These are phyloP conservation scores for Ceratocystis variospora DNA, from an alignment of 2,329 filamentous ascomycete species.

Conservation along the genomic window DNA sequence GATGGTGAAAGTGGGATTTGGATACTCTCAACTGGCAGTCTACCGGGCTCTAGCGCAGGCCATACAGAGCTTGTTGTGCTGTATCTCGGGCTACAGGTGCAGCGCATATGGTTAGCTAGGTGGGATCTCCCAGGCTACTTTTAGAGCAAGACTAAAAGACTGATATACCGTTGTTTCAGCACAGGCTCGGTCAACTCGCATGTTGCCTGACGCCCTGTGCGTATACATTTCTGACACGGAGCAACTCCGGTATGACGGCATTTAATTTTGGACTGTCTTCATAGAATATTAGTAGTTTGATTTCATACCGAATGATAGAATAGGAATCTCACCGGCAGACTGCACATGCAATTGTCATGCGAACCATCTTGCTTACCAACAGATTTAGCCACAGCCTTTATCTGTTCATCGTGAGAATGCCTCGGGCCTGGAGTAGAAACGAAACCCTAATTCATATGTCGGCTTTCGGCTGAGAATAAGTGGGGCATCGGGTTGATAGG, in stretches of 20 bases:
- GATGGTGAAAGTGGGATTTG: background rate
- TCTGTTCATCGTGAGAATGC: background rate
- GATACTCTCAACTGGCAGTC: background rate
- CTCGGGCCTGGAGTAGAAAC: background rate
- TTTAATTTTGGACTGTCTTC: slow-evolving; percentile 17
- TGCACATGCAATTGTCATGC: slow-evolving; percentile 15
- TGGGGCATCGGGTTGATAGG: background rate
- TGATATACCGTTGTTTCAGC: slow-evolving; percentile 8
- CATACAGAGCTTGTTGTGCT: background rate
- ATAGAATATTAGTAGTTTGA: background rate
- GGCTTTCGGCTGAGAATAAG: background rate
- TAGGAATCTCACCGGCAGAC: slow-evolving; percentile 12
- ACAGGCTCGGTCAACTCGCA: slow-evolving; percentile 12
- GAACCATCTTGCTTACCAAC: slow-evolving; percentile 10
- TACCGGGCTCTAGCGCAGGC: background rate
- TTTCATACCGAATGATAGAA: background rate
- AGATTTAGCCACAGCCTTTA: background rate
- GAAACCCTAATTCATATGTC: background rate
- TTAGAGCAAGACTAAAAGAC: background rate
- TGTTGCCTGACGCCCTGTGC: slow-evolving; percentile 8
- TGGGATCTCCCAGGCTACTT: background rate
- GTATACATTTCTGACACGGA: slow-evolving; percentile 13
- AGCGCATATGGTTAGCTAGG: background rate
- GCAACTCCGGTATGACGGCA: slow-evolving; percentile 14
- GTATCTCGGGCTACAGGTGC: background rate